Percentiles rank a stretch among this genome's conserved stretches.
Conservation (phyloP, 176 grass and related monocot genomes). For the Hordeum vulgare region MorexV3_pseudomolecules_assembly NC_058520.1:268333118-268333617, state of each 20-base stretch:
- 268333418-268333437: neutral
- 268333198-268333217: neutral
- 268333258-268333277: neutral
- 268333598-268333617: neutral
- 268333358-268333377: conserved; percentile 12
- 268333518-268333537: neutral
- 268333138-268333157: no score
- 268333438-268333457: neutral
- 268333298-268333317: neutral
- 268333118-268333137: no score
- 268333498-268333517: neutral
- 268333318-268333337: neutral
- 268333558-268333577: neutral
- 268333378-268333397: conserved; percentile 7
- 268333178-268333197: no score
- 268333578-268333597: neutral
- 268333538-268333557: neutral
- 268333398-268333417: neutral
- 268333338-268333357: neutral
- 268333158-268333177: no score
- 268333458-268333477: neutral
- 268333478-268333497: neutral
- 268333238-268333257: neutral
- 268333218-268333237: neutral
- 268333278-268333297: neutral